phyloP scores from a whole-genome alignment of 2,329 filamentous ascomycete genomes.

The Sporothrix euskadiensis region DNA sequence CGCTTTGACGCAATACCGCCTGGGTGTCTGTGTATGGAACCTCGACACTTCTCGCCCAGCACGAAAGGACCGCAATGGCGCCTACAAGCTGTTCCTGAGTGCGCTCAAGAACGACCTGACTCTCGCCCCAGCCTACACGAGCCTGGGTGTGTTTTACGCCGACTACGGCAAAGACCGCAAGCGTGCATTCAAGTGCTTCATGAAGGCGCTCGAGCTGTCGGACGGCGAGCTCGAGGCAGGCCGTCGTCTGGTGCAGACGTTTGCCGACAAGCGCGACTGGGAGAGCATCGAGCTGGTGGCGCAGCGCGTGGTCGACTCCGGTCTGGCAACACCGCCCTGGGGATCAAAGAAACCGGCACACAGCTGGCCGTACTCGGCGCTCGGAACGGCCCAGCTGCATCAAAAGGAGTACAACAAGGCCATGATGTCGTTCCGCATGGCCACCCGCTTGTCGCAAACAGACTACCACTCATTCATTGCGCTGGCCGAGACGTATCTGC shows the following conservation, averaged over 20 bases:
- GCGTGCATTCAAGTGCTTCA: slow-evolving; percentile 86
- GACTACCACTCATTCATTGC: slow-evolving; percentile 98
- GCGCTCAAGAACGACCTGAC: slow-evolving; percentile 85
- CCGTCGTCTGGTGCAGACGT: slow-evolving; percentile 79
- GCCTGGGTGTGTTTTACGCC: slow-evolving; percentile 83
- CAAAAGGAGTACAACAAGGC: slow-evolving; percentile 87
- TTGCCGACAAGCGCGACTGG: slow-evolving; percentile 91
- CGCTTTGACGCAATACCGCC: slow-evolving; percentile 80
- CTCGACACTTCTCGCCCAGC: slow-evolving; percentile 71
- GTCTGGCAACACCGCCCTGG: slow-evolving; percentile 83
- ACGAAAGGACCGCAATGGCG: slow-evolving; percentile 75
- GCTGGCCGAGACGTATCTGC: slow-evolving; percentile 95
- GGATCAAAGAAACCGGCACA: slow-evolving; percentile 91
- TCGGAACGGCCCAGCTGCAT: slow-evolving; percentile 92
- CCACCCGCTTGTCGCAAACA: slow-evolving; percentile 74
- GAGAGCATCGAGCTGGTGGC: slow-evolving; percentile 92
- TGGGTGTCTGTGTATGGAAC: slow-evolving; percentile 87
- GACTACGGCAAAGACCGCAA: slow-evolving; percentile 88
- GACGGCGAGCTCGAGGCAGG: slow-evolving; percentile 82
- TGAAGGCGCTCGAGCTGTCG: slow-evolving; percentile 93
- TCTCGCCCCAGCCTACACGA: slow-evolving; percentile 88
- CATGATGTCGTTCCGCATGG: slow-evolving; percentile 88
- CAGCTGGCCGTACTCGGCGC: slow-evolving; percentile 92
- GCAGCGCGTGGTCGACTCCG: slow-evolving; percentile 89
- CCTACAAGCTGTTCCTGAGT: slow-evolving; percentile 80